Conservation (phyloP, 352 stramenopile species). For the Phytopythium aichiense region DNA sequence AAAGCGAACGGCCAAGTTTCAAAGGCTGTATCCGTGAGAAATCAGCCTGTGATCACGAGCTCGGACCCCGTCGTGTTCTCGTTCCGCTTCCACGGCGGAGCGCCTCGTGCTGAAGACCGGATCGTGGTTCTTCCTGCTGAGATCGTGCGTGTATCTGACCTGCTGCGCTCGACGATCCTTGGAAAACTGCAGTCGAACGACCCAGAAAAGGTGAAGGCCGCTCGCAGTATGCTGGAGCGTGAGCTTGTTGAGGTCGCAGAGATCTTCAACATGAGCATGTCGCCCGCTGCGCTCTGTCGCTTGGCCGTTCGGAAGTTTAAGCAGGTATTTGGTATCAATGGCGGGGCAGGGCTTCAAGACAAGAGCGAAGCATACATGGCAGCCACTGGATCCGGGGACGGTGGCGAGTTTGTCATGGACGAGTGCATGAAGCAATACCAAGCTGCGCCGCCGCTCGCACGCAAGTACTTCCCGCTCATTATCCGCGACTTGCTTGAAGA, state of each 20-base stretch:
- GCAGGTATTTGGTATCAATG: conserved; percentile 6
- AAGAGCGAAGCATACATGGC: conserved; percentile 32
- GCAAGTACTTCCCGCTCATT: conserved; percentile 38
- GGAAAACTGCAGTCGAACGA: conserved; percentile 49
- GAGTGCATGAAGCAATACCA: conserved; percentile 39
- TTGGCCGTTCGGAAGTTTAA: conserved; percentile 20
- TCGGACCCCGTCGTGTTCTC: conserved; percentile 24
- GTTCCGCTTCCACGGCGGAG: conserved; percentile 26
- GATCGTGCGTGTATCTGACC: conserved; percentile 38
- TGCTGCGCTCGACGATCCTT: conserved; percentile 42
- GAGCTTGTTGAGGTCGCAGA: conserved; percentile 34
- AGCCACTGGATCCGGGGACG: conserved; percentile 11
- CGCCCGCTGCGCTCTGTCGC: conserved; percentile 16
- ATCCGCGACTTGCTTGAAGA: conserved; percentile 52
- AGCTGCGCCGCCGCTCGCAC: conserved; percentile 15
- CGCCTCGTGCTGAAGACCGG: conserved; percentile 17
- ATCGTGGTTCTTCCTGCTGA: conserved; percentile 46
- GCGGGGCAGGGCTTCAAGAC: conserved; percentile 10
- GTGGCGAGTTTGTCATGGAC: conserved; percentile 37
- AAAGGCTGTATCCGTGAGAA: not conserved
- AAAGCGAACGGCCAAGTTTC: not conserved
- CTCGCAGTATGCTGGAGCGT: conserved; percentile 24
- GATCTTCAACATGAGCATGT: conserved; percentile 26
- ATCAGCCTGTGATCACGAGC: conserved; percentile 11
- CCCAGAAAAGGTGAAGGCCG: conserved; percentile 18